Conservation (phyloP, 768 basidiomycete species). For the Boletus insuetus region DNA sequence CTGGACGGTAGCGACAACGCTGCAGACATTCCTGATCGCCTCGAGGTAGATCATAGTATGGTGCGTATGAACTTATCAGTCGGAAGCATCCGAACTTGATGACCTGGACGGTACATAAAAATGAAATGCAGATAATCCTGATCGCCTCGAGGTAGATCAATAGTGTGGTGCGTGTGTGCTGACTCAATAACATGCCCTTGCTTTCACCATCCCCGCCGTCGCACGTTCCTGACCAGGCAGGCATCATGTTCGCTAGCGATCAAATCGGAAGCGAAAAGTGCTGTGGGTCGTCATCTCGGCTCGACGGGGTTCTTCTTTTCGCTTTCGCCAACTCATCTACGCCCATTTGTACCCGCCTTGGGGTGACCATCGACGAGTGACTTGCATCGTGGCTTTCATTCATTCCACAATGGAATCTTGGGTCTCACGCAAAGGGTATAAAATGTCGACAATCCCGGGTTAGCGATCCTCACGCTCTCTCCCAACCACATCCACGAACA, state of each 20-base stretch:
- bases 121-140: too few relatives aligned
- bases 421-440: conserved; percentile 12
- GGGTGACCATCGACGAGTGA: conserved; percentile 4
- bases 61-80: too few relatives aligned
- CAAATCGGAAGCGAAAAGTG: neutral
- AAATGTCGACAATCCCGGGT: neutral
- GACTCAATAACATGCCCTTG: neutral
- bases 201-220: neutral
- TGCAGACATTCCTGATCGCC: conserved; percentile 15
- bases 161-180: too few relatives aligned
- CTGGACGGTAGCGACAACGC: too few relatives aligned
- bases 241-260: neutral
- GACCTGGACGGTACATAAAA: too few relatives aligned
- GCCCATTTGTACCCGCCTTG: neutral
- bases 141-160: neutral
- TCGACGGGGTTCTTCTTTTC: conserved; percentile 1
- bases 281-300: too few relatives aligned
- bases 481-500: conserved; percentile 1
- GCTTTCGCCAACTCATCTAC: conserved; percentile 6
- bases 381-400: conserved; percentile 10
- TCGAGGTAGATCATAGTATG: neutral
- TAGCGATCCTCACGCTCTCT: neutral
- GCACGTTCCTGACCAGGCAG: neutral
- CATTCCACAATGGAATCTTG: neutral
- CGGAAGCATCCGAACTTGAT: too few relatives aligned